These are phyloP conservation scores for Lactarius sp. DNA, from an alignment of 768 basidiomycete genomes.

Conservation along the genomic window DNA sequence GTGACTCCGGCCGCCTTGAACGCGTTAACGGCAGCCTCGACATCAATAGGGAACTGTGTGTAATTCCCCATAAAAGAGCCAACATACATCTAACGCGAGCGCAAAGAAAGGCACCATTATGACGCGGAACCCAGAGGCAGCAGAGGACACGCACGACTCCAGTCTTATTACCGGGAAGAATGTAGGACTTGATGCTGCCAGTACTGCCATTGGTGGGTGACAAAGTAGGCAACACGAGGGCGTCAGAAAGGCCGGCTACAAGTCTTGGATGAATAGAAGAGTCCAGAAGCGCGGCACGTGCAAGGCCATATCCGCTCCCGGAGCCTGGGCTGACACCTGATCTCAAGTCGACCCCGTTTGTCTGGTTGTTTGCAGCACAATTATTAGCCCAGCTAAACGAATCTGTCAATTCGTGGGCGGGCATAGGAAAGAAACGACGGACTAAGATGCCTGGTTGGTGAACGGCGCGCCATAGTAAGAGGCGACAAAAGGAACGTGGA, in stretches of 20 bases:
- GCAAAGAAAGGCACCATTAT: no score
- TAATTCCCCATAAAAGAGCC: no score
- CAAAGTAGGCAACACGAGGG: slow-evolving; percentile 44
- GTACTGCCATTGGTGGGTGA: slow-evolving; percentile 43
- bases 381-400: slow-evolving; percentile 44
- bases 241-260: slow-evolving; percentile 44
- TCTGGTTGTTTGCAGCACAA: slow-evolving; percentile 35
- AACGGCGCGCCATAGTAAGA: slow-evolving; percentile 44
- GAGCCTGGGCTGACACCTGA: no score
- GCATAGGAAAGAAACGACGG: slow-evolving; percentile 26
- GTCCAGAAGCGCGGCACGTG: no score
- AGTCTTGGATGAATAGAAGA: slow-evolving; percentile 23
- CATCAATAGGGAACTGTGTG: no score
- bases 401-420: neutral
- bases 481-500: slow-evolving; percentile 37
- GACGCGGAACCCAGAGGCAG: no score
- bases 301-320: no score
- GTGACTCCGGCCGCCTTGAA: no score
- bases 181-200: slow-evolving; percentile 48
- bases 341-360: no score
- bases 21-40: no score
- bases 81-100: no score
- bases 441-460: slow-evolving; percentile 50
- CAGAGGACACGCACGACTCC: slow-evolving; percentile 45
- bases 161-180: slow-evolving; percentile 51